Evolutionary conservation across 2,329 filamentous ascomycete species (phyloP), one percentile per base, ranked within the genome.

Genomic region (Botrytis galanthina): DNA sequence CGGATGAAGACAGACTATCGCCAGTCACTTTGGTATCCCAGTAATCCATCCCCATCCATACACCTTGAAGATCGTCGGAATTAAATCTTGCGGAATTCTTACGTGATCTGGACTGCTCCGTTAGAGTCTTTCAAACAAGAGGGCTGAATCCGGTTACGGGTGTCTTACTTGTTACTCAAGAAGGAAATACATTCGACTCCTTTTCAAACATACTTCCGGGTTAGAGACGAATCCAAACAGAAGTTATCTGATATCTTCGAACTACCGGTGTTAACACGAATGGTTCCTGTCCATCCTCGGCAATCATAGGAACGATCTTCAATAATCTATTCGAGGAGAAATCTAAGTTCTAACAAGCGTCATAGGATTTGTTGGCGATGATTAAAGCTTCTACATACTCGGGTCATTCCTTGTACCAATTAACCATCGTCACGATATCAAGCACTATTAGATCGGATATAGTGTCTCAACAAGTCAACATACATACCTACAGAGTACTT

Each of bases 41-140:
- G 26, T 57, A 29, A 57, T 57, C 51, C 51, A 57, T 57, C 14
- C 51, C 37, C 39, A 29, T 63, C 39, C 14, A 12, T 39, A 37
- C 32, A 51, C 32, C 44, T 67, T 37, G 32, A 67, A 51, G 44
- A 67, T 67, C 32, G 44, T 39, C 35, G 37, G 37, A 39, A 39
- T 0, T 3, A 62, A 62, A 62, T 39, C 22, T 37, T 32, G 42
- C 62, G 63, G 22, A 67, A 51, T 67, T 51, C n/a, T 63, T 67
- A 67, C 46, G 64, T 67, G 64, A 54, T 67, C 12, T 51, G 61
- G 39, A 63, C 26, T 63, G 42, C 61, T 44, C 37, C n/a, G 61
- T 32, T 18, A 14, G 35, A 35, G 10, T 61, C 35, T 26, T 61
- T 39, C 59, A 26, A 35, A 61, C 35, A 6, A 22, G 35, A 37